Evolutionary conservation across 495 filamentous ascomycete genomes (phyloP), one percentile per base, ranked within the genome.

Genomic region (Cenococcum geophilum): DNA sequence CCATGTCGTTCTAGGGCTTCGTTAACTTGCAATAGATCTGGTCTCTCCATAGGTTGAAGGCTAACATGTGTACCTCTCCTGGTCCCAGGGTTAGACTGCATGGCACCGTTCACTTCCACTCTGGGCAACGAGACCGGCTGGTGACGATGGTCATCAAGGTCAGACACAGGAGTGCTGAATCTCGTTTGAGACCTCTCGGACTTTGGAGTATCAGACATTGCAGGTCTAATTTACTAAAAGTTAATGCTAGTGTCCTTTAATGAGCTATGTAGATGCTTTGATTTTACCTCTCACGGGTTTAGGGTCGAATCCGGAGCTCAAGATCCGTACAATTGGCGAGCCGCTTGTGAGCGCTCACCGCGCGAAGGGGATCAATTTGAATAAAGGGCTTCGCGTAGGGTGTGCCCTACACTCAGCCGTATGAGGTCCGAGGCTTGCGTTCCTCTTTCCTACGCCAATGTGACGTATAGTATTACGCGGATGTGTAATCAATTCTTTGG

Each of bases 131-230:
- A 83, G 25, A 84, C 74, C 36, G 86, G 72, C 68, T 96, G 91
- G 70, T 87, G 80, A 49, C 91, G 89, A 76, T 97, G 91, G 70
- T 97, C 93, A 72, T 98, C 93, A 11, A 97, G 79, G 68, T 96
- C 90, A 54, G 88, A 86, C 22, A 91, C 88, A 1, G 92, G 89
- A 48, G 88, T 89, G 71, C 86, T 88, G 76, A 81, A 84, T 65
- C 83, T 74, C 57, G 82, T 83, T 56, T 80, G 75, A 61, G 71
- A 77, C 66, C 74, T 76, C 54, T 86, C 84, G 40, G 86, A 86
- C 51, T 76, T 75, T 57, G 83, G 81, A 54, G 84, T 80, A 61
- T 87, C 84, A 65, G 72, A 55, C 74, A 76, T 76, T 20, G 34
- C 40, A 50, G 60, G 50, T 11, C 22, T 27, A 10, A 32, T n/a